Evolutionary conservation across 257 asterid species (phyloP).

Genomic region (Solanum rostratum): DNA sequence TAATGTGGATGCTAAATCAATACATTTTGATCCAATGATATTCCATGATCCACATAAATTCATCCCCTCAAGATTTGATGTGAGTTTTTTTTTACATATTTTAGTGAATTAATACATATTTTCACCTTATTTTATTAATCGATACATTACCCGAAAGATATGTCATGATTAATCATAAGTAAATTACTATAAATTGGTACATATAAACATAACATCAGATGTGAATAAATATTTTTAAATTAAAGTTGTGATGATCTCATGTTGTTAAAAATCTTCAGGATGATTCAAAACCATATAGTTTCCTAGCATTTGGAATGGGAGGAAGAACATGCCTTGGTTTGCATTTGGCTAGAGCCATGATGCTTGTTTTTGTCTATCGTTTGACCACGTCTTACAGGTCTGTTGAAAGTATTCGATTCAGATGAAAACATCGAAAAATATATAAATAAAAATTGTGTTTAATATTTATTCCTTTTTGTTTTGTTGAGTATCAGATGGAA

Average conservation of each 20-base stretch:
- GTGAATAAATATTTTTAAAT: neutral
- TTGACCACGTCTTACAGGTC: neutral
- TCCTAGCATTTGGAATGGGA: constrained; percentile 1
- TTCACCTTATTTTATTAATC: neutral
- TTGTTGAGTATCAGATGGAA: neutral
- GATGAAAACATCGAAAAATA: neutral
- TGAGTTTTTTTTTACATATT: neutral
- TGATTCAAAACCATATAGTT: neutral
- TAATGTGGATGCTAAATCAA: constrained; percentile 2
- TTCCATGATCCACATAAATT: neutral
- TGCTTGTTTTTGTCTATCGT: neutral
- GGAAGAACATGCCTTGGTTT: neutral
- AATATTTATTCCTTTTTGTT: neutral
- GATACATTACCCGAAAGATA: neutral
- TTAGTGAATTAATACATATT: neutral
- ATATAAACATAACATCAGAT: neutral
- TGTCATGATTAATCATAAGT: neutral
- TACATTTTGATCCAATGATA: neutral
- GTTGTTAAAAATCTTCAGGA: neutral
- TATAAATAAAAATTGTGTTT: neutral
- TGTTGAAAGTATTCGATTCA: neutral
- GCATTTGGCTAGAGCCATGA: neutral
- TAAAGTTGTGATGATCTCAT: neutral
- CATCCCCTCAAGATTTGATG: constrained; percentile 1
- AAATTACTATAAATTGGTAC: neutral